phyloP scores from a whole-genome alignment of 2,329 filamentous ascomycete genomes.

The Microascus cirrosus region DNA sequence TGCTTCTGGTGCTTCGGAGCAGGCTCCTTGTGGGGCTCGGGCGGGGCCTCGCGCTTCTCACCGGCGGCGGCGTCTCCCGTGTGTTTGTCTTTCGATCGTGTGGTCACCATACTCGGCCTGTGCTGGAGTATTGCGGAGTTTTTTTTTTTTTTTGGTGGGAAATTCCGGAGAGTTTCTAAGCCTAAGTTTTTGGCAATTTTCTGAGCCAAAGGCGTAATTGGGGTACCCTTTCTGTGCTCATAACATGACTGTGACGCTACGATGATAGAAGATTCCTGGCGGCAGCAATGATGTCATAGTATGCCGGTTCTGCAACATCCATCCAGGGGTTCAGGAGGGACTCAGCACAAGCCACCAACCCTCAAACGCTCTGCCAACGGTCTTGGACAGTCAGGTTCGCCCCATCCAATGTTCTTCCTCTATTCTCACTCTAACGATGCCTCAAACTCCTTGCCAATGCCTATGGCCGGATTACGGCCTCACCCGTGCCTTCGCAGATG shows the following conservation, averaged over 20 bases:
- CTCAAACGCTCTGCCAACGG: no score
- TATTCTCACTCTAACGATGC: no score
- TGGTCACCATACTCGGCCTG: conserved; percentile 1
- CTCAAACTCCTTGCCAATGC: no score
- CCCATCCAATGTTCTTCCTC: no score
- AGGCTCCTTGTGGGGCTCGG: neutral
- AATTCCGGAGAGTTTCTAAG: neutral
- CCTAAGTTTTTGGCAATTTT: neutral
- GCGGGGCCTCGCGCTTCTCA: neutral
- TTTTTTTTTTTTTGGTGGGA: no score
- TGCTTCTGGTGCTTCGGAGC: neutral
- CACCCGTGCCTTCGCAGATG: no score
- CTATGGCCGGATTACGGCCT: no score
- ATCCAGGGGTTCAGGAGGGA: no score
- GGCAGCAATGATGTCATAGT: neutral
- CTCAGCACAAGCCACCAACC: no score
- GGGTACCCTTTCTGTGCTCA: neutral
- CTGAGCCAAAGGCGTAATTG: neutral
- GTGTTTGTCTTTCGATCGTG: conserved; percentile 1
- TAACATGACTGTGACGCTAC: neutral
- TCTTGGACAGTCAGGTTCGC: no score
- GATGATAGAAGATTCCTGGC: neutral
- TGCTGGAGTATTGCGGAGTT: neutral
- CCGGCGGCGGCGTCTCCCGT: neutral
- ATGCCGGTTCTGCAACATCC: no score